Base-by-base conservation (phyloP, 1,284 basidiomycete genomes). In the Melampsora americana region DNA sequence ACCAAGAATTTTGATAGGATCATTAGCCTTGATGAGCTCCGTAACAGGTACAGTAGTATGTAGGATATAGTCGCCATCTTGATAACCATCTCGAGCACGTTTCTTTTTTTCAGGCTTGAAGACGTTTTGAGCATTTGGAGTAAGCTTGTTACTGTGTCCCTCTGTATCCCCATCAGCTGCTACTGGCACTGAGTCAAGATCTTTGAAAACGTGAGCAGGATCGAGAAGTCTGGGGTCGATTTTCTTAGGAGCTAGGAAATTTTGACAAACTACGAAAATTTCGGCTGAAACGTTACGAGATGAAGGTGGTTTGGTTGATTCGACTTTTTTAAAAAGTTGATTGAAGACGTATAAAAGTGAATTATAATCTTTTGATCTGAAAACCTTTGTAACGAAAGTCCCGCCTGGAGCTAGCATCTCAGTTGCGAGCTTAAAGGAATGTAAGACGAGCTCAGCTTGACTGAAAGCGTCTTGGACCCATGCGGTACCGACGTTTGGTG, bases 391-490 rank as follows among this genome's bases (percentile, higher is more conserved):
- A 59, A 99, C 91, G 83, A 99, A 99, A 32, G 90, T 92, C 71
- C 95, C 95, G 53, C 95, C 96, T 82, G 95, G 94, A 62, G 86
- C 85, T 78, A 99, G 87, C 83, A 99, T 99, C 82, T 99, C 95
- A 71, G 94, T 93, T 18, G 96, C 95, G 77, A 99, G 89, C 84
- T 95, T 96, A 81, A 99, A 86, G 83, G 91, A 92, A 88, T 93
- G 95, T 77, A 99, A 87, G 75, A 97, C 95, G 77, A 99, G 90
- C 84, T 99, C 96, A 66, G 93, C 93, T 83, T 99, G 96, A 78
- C 90, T 90, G 85, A 95, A 99, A 0, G 96, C 96, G 84, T 99
- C 96, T 84, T 99, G 96, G 77, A 99, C 89, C 96, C 96, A 99
- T 16, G 96, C 96, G 30, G 94, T 92, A 87, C 96, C 96, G 83